Conservation (phyloP, 306 rosid genomes). For the Quercus wislizeni region DNA sequence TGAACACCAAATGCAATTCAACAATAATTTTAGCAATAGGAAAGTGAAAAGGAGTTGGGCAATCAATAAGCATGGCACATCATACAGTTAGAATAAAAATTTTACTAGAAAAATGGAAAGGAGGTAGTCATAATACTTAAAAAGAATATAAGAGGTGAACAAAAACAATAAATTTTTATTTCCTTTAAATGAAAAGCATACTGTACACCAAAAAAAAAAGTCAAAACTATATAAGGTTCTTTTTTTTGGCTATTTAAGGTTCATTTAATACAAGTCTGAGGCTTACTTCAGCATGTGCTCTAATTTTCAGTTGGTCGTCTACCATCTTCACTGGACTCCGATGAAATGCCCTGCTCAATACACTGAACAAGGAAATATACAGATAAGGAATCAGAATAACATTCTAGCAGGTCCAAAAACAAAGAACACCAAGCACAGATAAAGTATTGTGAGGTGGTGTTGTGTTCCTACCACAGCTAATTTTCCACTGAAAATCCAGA, state of each 20-base stretch:
- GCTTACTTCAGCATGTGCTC: slow-evolving; percentile 2
- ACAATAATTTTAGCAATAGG: background rate
- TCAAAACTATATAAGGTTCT: background rate
- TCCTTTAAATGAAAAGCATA: background rate
- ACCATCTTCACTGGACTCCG: slow-evolving; percentile 14
- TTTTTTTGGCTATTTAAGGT: background rate
- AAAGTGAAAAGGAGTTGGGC: background rate
- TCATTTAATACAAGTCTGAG: slow-evolving; percentile 5
- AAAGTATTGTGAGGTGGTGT: no score
- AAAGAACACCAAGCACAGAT: no score
- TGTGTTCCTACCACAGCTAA: no score
- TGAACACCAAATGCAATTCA: background rate
- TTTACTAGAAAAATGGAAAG: background rate
- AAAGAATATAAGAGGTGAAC: background rate
- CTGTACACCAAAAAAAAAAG: background rate
- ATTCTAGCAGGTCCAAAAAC: no score
- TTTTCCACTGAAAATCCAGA: no score
- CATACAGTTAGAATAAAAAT: background rate
- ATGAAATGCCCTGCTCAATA: slow-evolving; percentile 46
- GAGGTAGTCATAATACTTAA: background rate
- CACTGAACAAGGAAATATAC: slow-evolving; percentile 19
- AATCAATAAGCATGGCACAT: background rate
- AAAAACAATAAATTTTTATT: background rate
- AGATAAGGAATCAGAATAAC: background rate
- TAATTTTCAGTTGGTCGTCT: slow-evolving; percentile 9